phyloP scores from a whole-genome alignment of 768 basidiomycete species.

The Mycena albidolilacea region DNA sequence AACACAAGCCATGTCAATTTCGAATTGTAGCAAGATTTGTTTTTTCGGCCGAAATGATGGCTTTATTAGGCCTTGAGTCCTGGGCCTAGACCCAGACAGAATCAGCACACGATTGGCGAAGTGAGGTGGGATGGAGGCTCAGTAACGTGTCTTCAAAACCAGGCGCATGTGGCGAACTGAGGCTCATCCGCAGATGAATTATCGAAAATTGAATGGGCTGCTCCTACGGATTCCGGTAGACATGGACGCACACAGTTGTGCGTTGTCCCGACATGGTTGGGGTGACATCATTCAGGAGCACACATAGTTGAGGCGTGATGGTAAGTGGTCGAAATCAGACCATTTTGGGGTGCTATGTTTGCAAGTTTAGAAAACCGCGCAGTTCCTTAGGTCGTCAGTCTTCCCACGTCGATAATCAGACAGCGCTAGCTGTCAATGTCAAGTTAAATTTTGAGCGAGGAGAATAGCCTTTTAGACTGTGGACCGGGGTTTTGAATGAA shows the following conservation, averaged over 20 bases:
- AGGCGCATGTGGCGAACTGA: background rate
- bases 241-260: background rate
- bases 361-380: background rate
- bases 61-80: background rate
- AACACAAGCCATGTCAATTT: background rate
- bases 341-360: background rate
- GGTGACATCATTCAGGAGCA: conserved; percentile 8
- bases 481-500: background rate
- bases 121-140: background rate
- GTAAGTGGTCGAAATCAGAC: background rate
- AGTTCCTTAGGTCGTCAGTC: background rate
- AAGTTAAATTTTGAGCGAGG: background rate
- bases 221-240: background rate
- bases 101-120: background rate
- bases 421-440: conserved; percentile 5
- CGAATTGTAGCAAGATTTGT: background rate
- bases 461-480: background rate
- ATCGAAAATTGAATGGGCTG: conserved; percentile 2
- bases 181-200: background rate
- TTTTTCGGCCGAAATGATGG: background rate
- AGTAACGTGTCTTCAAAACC: background rate
- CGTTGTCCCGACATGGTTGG: background rate
- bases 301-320: background rate
- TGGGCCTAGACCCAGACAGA: background rate
- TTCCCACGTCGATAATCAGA: conserved; percentile 3